Conservation (phyloP, 2,329 filamentous ascomycete species). For the Xenoacremonium recifei region DNA sequence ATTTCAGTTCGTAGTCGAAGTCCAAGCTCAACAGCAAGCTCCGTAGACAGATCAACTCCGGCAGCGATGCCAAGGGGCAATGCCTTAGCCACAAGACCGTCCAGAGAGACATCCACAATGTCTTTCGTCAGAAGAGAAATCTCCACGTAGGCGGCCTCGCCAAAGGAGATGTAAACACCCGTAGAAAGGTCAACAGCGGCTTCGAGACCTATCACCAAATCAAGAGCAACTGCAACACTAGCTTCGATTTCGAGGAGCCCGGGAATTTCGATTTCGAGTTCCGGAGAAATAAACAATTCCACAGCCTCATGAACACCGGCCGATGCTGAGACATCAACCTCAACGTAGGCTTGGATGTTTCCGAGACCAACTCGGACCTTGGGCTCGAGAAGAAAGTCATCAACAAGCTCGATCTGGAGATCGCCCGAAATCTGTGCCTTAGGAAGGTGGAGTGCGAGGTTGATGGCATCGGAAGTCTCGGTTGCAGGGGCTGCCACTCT, state of each 20-base stretch:
- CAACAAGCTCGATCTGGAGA: slow-evolving; percentile 42
- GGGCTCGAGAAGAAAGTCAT: slow-evolving; percentile 39
- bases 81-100: slow-evolving; percentile 24
- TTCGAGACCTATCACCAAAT: slow-evolving; percentile 50
- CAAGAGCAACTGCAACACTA: slow-evolving; percentile 48
- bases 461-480: slow-evolving; percentile 14
- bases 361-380: slow-evolving; percentile 46
- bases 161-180: slow-evolving; percentile 45
- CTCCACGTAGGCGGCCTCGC: slow-evolving; percentile 41
- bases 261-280: slow-evolving; percentile 36
- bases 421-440: slow-evolving; percentile 45
- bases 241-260: slow-evolving; percentile 36
- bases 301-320: slow-evolving; percentile 49
- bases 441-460: slow-evolving; percentile 22
- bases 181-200: slow-evolving; percentile 49
- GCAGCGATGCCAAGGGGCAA: slow-evolving; percentile 24
- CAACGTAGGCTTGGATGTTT: slow-evolving; percentile 50
- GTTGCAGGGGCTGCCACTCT: slow-evolving; percentile 17
- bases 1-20: slow-evolving; percentile 51
- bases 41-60: slow-evolving; percentile 35
- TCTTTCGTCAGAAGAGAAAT: slow-evolving; percentile 41
- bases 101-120: slow-evolving; percentile 41
- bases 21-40: slow-evolving; percentile 45
- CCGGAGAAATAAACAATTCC: slow-evolving; percentile 45
- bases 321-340: slow-evolving; percentile 44